Conservation (phyloP, 1,284 basidiomycete genomes). For the Ceratobasidium sp. region DNA sequence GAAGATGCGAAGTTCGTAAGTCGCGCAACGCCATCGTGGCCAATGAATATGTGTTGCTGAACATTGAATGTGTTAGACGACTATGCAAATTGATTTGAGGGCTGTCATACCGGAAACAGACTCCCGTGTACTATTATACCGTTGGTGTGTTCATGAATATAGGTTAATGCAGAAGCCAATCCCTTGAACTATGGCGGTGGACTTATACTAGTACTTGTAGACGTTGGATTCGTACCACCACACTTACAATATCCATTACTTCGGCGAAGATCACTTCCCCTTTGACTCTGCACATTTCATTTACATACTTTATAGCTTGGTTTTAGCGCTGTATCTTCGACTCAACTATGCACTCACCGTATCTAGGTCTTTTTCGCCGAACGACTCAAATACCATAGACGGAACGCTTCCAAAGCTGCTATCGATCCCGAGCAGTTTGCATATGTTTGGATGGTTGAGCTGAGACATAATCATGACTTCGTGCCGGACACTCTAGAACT, state of each 20-base stretch:
- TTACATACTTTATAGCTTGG: too few relatives aligned
- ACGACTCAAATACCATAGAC: slow-evolving; percentile 17
- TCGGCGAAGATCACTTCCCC: background rate
- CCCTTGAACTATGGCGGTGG: background rate
- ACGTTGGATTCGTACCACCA: background rate
- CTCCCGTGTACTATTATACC: slow-evolving; percentile 3
- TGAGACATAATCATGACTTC: slow-evolving; percentile 5
- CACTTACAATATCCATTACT: background rate
- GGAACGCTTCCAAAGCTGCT: background rate
- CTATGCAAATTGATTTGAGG: background rate
- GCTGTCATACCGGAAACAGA: background rate
- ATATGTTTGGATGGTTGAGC: slow-evolving; percentile 13
- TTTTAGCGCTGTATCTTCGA: background rate
- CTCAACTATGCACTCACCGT: background rate
- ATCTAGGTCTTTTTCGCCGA: background rate
- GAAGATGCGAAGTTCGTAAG: slow-evolving; percentile 23
- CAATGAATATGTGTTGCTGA: slow-evolving; percentile 3
- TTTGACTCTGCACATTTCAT: too few relatives aligned
- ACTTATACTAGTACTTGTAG: background rate
- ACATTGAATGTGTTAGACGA: background rate
- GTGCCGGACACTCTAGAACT: slow-evolving; percentile 10
- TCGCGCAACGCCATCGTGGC: background rate
- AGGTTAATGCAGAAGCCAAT: background rate
- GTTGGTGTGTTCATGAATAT: slow-evolving; percentile 11
- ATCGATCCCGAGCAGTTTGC: slow-evolving; percentile 24